Evolutionary conservation across 106 monocot genomes (phyloP), one percentile per base, ranked within the genome.

Genomic region (Dioscorea zingiberensis): DNA sequence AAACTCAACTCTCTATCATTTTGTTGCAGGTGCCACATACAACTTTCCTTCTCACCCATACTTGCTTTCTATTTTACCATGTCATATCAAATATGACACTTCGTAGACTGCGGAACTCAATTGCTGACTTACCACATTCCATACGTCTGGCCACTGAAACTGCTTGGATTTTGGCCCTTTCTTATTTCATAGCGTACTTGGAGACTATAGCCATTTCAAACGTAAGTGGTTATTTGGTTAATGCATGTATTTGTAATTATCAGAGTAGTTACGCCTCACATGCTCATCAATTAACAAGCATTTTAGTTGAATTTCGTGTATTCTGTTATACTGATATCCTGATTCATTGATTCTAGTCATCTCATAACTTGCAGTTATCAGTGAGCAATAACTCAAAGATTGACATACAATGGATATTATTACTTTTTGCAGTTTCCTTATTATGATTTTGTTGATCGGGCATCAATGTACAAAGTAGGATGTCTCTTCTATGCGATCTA

Each of bases 401-500:
- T 73, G 15, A 63, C 47, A 7, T 19, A 14, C 3, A 21, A 11
- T 69, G 21, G n/a, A 25, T 70, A 48, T 27, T 54, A 7, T 47
- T 12, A 49, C 24, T 44, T 58, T 25, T 27, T 85, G 88, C 91
- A 97, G 97, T 97, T 97, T 76, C 92, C 97, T 14, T 97, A 97
- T 68, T 97, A 97, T 74, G 81, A 91, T 29, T 97, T 97, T 48
- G 77, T 92, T 16, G 97, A 97, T 68, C 83, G 97, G 38, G 80
- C 67, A 10, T 77, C 74, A 12, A 97, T 97, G 97, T 97, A 88
- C 73, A 92, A 78, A 84, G 83, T 97, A 17, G 97, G 97, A 60
- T 97, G 86, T 4, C 54, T 97, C 49, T 97, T 97, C 59, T 97
- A 97, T 81, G 97, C 97, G 58, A 97, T 97, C 58, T 97, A 97